A percentile compares a stretch with the other conserved stretches of the same genome.
Conservation (phyloP, 176 grass and related monocot species). For the Carex cristatella region DNA sequence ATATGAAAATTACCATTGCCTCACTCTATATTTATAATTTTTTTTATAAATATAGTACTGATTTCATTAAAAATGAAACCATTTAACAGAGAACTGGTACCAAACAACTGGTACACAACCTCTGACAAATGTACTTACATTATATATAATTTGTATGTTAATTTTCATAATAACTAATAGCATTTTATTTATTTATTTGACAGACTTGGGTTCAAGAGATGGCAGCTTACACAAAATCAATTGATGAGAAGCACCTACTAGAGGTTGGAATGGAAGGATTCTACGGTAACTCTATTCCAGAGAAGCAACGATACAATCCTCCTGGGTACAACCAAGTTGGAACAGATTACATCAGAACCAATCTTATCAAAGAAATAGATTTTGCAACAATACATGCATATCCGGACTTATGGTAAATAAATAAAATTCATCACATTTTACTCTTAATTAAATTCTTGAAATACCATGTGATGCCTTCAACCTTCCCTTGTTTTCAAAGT, state of each 20-base stretch:
- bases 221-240: slow-evolving; percentile 53
- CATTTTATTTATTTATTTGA: background rate
- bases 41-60: no score
- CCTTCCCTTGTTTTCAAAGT: background rate
- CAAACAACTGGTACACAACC: no score
- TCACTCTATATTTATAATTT: no score
- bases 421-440: background rate
- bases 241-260: slow-evolving; percentile 60
- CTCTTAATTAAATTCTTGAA: background rate
- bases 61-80: no score
- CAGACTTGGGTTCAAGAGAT: slow-evolving; percentile 84
- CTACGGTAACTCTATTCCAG: slow-evolving; percentile 54
- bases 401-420: slow-evolving; percentile 61
- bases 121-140: no score
- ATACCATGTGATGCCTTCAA: background rate
- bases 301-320: slow-evolving; percentile 50
- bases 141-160: background rate
- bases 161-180: background rate
- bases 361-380: slow-evolving; percentile 50
- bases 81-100: no score
- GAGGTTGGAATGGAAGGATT: slow-evolving; percentile 74
- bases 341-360: slow-evolving; percentile 49
- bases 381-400: slow-evolving; percentile 87
- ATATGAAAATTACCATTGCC: no score
- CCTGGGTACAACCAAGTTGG: slow-evolving; percentile 35